Base-by-base conservation (phyloP, 176 grass and related monocot genomes). In the Alopecurus myosuroides region DNA sequence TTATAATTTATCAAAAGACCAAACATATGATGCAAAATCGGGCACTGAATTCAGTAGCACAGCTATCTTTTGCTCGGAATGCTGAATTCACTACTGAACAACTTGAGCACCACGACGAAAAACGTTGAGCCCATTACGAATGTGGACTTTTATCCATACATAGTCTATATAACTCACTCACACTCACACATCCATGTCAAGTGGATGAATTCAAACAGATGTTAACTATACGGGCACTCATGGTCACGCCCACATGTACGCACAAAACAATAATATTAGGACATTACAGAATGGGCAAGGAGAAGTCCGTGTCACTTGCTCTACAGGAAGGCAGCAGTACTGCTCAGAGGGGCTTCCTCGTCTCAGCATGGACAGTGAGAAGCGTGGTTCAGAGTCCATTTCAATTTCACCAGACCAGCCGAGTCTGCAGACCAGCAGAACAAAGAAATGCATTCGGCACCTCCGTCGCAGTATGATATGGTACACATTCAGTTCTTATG, bases 401-500 rank as follows among this genome's bases (percentile, higher is more conserved):
- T 61, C 22, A 3, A 14, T 28, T 61, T 61, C 25, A 61, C 18
- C 8, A 55, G 52, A 11, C 26, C 25, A 6, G 58, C 58, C 17
- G 14, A 15, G 26, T 30, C 30, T 30, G 4, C 11, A 30, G 25
- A 17, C 4, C 57, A 61, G 26, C 4, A 61, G 25, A 61, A 15
- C 1, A 62, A 62, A 66, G 42, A 35, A 9, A 11, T 86, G 49
- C 70, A 44, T 44, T 65, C n/a, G 33, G 11, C 34, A 28, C 15
- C 37, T 55, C 20, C 77, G 39, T 34, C 56, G 19, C 64, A 75
- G 33, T n/a, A 51, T 44, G 8, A 56, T 22, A 37, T 70, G 37
- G 17, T 9, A 45, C 34, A 77, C 17, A 19, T 48, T 98, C 84
- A 98, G 90, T 98, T 98, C 77, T 95, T 98, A 67, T 98, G 96